Percentiles rank a stretch among this genome's conserved stretches.
These are phyloP conservation scores for Lachancea waltii DNA, from an alignment of 805 yeast genomes.

Conservation along the genomic window DNA sequence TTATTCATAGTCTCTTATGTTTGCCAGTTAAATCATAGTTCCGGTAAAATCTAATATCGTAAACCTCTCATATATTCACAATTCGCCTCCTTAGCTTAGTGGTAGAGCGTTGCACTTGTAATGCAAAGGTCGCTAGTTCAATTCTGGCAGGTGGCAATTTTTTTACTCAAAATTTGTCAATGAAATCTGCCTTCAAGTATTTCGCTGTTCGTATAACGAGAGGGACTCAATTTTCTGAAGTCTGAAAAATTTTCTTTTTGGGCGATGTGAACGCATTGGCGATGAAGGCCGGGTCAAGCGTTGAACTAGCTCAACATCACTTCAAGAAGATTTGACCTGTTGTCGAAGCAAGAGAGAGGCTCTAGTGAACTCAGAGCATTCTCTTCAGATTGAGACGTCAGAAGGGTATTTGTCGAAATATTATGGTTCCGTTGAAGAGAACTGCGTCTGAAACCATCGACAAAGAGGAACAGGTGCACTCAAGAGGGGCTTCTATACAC, in stretches of 20 bases:
- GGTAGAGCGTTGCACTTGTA: slow-evolving; percentile 99
- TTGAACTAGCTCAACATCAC: background rate
- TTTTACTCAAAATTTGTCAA: slow-evolving; percentile 15
- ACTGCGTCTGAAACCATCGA: slow-evolving; percentile 18
- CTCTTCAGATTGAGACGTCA: background rate
- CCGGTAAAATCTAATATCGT: too few species aligned
- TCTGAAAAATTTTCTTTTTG: slow-evolving; percentile 8
- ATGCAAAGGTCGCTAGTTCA: slow-evolving; percentile 96
- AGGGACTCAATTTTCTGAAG: slow-evolving; percentile 8
- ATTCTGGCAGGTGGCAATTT: slow-evolving; percentile 75
- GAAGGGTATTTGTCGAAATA: background rate
- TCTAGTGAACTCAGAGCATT: slow-evolving; percentile 1
- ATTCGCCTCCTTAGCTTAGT: slow-evolving; percentile 92
- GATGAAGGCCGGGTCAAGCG: background rate
- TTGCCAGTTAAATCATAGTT: too few species aligned
- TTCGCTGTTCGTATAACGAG: slow-evolving; percentile 3
- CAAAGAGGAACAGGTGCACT: slow-evolving; percentile 1
- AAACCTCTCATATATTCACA: too few species aligned
- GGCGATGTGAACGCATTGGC: background rate
- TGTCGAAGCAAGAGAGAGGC: slow-evolving; percentile 1
- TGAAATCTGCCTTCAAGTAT: background rate
- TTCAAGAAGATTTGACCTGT: background rate
- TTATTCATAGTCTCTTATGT: too few species aligned
- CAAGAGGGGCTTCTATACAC: slow-evolving; percentile 5
- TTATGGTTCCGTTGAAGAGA: slow-evolving; percentile 17